Percentiles rank a stretch among this genome's conserved stretches.
These are phyloP conservation scores for Neofusicoccum ribis DNA, from an alignment of 2,329 filamentous ascomycete genomes.

Conservation along the genomic window DNA sequence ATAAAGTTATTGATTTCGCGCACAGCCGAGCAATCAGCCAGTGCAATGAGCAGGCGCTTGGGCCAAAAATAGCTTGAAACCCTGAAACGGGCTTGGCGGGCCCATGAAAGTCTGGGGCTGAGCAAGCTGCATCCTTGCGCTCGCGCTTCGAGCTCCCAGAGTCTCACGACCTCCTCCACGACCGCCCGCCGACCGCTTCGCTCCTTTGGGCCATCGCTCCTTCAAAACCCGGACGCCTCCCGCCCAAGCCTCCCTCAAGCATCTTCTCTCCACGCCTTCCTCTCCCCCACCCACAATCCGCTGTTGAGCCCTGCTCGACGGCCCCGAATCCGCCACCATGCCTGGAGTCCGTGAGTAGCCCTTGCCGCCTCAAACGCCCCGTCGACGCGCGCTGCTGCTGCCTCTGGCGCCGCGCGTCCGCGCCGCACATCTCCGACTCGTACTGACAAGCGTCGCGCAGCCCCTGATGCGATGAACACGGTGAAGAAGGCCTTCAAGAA, in stretches of 20 bases:
- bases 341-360: conserved; percentile 42
- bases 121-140: conserved; percentile 20
- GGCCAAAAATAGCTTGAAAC: conserved; percentile 19
- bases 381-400: background rate
- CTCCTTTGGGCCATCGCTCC: conserved; percentile 17
- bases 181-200: conserved; percentile 19
- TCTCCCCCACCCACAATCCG: background rate
- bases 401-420: background rate
- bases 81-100: conserved; percentile 14
- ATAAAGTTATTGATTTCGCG: conserved; percentile 17
- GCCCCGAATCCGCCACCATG: conserved; percentile 28
- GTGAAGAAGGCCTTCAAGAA: conserved; percentile 41
- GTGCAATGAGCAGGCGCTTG: conserved; percentile 18
- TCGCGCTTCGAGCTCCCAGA: conserved; percentile 17
- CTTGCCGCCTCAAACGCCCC: background rate
- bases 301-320: conserved; percentile 5
- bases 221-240: conserved; percentile 17
- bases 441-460: conserved; percentile 24
- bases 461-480: conserved; percentile 37
- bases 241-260: conserved; percentile 4
- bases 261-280: background rate
- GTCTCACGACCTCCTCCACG: conserved; percentile 20
- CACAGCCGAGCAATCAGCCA: conserved; percentile 14
- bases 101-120: conserved; percentile 18
- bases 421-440: background rate